Conservation (phyloP, 768 basidiomycete species). For the Royoungia palumana region DNA sequence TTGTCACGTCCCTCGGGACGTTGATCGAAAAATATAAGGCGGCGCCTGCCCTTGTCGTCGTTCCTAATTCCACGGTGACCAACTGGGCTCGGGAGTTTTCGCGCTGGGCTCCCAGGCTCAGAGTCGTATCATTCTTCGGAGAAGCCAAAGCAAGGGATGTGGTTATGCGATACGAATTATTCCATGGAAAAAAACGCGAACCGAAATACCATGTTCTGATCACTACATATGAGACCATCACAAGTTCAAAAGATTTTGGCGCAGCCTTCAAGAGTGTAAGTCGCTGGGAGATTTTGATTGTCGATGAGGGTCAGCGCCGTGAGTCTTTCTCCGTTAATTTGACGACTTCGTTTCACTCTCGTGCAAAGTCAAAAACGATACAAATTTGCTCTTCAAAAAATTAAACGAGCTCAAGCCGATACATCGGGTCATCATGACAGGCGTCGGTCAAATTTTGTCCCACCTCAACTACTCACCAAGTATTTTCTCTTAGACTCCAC, state of each 20-base stretch:
- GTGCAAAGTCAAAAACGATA: slow-evolving; percentile 75
- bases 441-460: slow-evolving; percentile 43
- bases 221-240: slow-evolving; percentile 89
- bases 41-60: slow-evolving; percentile 83
- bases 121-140: slow-evolving; percentile 86
- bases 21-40: slow-evolving; percentile 54
- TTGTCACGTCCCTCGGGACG: slow-evolving; percentile 77
- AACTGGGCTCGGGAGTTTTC: slow-evolving; percentile 97
- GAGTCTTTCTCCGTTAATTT: slow-evolving; percentile 32
- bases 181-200: slow-evolving; percentile 50
- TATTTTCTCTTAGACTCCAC: slow-evolving; percentile 58
- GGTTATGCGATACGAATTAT: slow-evolving; percentile 79
- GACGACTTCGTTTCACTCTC: slow-evolving; percentile 5
- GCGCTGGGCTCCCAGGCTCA: slow-evolving; percentile 60
- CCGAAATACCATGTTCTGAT: slow-evolving; percentile 86
- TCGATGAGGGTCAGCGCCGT: slow-evolving; percentile 93
- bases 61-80: slow-evolving; percentile 93
- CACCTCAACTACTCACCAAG: not conserved
- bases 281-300: slow-evolving; percentile 89
- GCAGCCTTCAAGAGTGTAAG: slow-evolving; percentile 76
- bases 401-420: slow-evolving; percentile 73
- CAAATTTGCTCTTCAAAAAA: slow-evolving; percentile 74
- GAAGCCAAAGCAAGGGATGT: slow-evolving; percentile 76
- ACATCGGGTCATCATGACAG: slow-evolving; percentile 88
- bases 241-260: slow-evolving; percentile 62